phyloP scores from a whole-genome alignment of 768 basidiomycete genomes.

The Rhizopogon salebrosus region DNA sequence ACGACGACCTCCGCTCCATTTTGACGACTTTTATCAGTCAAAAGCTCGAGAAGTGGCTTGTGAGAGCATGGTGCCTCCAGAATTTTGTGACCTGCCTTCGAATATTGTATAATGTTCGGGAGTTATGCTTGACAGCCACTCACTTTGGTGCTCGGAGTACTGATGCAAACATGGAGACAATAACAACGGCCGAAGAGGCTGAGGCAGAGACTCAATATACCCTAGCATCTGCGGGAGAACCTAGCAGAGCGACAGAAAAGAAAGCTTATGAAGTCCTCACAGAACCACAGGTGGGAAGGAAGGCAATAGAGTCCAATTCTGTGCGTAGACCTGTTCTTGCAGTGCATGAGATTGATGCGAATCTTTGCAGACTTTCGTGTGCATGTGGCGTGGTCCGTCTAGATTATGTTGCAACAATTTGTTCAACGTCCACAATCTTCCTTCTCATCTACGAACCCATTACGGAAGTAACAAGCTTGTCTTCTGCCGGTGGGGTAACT shows the following conservation, averaged over 20 bases:
- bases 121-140: background rate
- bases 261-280: background rate
- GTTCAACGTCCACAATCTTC: too few relatives aligned
- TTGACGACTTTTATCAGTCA: background rate
- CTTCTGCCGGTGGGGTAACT: too few relatives aligned
- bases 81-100: background rate
- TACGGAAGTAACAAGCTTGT: too few relatives aligned
- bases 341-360: too few relatives aligned
- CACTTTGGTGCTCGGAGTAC: background rate
- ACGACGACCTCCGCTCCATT: background rate
- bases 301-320: background rate
- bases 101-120: background rate
- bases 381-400: too few relatives aligned
- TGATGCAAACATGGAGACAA: too few relatives aligned
- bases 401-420: too few relatives aligned
- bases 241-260: background rate
- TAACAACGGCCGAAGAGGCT: background rate
- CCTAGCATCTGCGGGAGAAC: background rate
- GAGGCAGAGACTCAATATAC: background rate
- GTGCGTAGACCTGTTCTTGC: too few relatives aligned
- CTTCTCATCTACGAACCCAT: too few relatives aligned
- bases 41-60: background rate
- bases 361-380: too few relatives aligned
- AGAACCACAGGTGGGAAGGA: background rate
- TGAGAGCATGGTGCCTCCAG: background rate